A percentile compares a stretch with the other conserved stretches of the same genome.
phyloP scores from a whole-genome alignment of 106 monocot genomes.

The Acorus gramineus region DNA sequence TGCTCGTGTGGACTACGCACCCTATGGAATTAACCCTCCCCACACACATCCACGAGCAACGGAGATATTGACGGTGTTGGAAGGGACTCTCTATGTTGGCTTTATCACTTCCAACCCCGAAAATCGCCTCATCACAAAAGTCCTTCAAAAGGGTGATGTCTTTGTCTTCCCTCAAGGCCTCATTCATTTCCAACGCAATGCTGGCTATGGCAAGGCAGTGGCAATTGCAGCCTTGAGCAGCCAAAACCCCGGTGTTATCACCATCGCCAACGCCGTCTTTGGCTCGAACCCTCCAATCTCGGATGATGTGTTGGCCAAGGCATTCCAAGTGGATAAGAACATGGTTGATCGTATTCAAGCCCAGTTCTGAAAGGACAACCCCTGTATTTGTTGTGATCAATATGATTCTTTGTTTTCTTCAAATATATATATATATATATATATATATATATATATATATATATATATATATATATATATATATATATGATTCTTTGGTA shows the following conservation, averaged over 20 bases:
- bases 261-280: conserved; percentile 10
- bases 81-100: conserved; percentile 11
- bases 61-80: conserved; percentile 8
- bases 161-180: conserved; percentile 19
- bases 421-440: too few relatives aligned
- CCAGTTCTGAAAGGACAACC: conserved; percentile 4
- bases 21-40: conserved; percentile 12
- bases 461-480: too few relatives aligned
- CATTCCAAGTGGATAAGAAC: conserved; percentile 18
- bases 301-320: conserved; percentile 18
- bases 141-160: conserved; percentile 13
- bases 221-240: conserved; percentile 18
- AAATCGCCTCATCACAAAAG: conserved; percentile 6
- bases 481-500: too few relatives aligned
- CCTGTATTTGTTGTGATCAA: too few relatives aligned
- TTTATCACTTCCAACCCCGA: conserved; percentile 14
- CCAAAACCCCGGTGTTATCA: conserved; percentile 26
- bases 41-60: conserved; percentile 12
- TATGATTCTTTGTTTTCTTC: too few relatives aligned
- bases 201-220: conserved; percentile 4
- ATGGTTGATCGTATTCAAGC: conserved; percentile 11
- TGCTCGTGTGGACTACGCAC: conserved; percentile 8
- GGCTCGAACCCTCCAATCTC: conserved; percentile 21
- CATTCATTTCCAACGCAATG: conserved; percentile 21
- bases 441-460: too few relatives aligned